Base-by-base conservation (phyloP, 2,329 filamentous ascomycete genomes). In the Colletotrichum tanaceti region DNA sequence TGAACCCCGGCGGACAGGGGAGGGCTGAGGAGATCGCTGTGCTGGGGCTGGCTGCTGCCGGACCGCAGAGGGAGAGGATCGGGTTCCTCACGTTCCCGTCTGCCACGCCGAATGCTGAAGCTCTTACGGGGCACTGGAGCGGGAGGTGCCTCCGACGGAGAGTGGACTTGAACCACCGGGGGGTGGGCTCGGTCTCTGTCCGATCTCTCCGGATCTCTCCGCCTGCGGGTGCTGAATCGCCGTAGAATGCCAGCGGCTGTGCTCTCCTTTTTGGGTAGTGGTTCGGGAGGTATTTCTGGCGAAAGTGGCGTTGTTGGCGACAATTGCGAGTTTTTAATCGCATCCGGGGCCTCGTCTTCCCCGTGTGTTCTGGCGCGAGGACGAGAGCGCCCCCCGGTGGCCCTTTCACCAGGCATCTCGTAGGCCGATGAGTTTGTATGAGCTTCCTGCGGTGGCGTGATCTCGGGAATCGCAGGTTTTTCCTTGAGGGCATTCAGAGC, bases 361-460 rank as follows among this genome's bases (percentile, higher is more conserved):
- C 95, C 96, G 75, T 98, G 95, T 0, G 96, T 98, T 72, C 96
- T 88, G 43, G 96, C 94, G 57, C 96, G 88, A 9, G 94, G 93
- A 58, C 96, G 87, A 41, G 93, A 91, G 68, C 95, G 87, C 52
- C 93, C 93, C 50, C 94, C 93, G 1, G 93, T 96, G 13, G 93
- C 90, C 76, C 90, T 94, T 79, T 97, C 94, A 20, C 94, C 94
- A 0, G 93, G 90, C 86, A 97, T 91, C 77, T 98, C 94, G 76
- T 96, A 97, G 1, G 92, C 83, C 2, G 90, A 87, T 28, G 91
- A 85, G 74, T 98, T 98, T 18, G 94, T 98, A 78, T 98, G 90
- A 11, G 94, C 96, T 65, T 92, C 92, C 74, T 93, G 91, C 3
- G 96, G 96, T 18, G 93, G 87, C 7, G 90, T 84, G 35, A 98